Base-by-base conservation (phyloP, 2,329 filamentous ascomycete species). In the Phialemoniopsis sp. region DNA sequence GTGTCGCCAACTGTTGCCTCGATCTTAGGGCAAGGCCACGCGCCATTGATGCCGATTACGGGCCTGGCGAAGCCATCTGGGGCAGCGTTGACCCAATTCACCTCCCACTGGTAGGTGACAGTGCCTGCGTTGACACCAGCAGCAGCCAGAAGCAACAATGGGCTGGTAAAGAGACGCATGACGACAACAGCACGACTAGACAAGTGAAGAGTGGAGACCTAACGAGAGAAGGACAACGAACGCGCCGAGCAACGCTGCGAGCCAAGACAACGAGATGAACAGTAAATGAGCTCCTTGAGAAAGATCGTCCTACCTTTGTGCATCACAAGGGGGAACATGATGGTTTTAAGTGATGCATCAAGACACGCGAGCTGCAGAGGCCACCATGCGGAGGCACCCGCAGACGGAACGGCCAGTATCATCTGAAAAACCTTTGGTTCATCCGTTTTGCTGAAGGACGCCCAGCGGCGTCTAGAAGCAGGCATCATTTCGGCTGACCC, bases 21-120 rank as follows among this genome's bases (percentile, higher is more conserved):
- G 21, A 81, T 70, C 6, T 56, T 53, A 2, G 81, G 81, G 39
- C 77, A 72, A 12, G 80, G 80, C 75, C 80, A 82, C 50, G 73
- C 54, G 4, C 70, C 70, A 49, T 85, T 84, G 56, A 85, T 76
- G 12, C 76, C 78, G 13, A 66, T 58, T 32, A 66, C 58, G 3
- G 62, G 55, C 16, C 63, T 53, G 10, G 45, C 41, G 34, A 59
- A 55, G 28, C 64, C 64, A 41, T 67, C 62, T 1, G 64, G 64
- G 7, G 54, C 46, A 4, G 56, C 57, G 35, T 46, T 59, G 4
- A 69, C 63, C 65, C 65, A 69, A 8, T 57, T 63, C 32, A 63
- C 53, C 28, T 60, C 54, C 63, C 64, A 69, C 44, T 62, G 47
- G 43, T 59, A 60, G 4, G 54, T 57, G 14, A 67, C 57, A 0